phyloP scores from a whole-genome alignment of 176 grass and related monocot species.

The Oryza australiensis region DNA sequence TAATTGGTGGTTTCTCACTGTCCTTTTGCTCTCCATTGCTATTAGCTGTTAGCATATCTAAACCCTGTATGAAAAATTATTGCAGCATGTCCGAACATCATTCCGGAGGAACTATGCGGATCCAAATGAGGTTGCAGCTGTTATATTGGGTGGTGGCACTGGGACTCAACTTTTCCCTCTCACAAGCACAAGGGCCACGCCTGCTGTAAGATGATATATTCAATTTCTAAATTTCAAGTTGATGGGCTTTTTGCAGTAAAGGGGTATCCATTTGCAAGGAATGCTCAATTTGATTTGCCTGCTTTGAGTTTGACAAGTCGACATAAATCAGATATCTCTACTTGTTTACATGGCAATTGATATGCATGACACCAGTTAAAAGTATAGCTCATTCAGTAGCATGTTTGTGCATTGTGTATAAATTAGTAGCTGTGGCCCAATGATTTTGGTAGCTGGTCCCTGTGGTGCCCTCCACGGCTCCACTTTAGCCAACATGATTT shows the following conservation, averaged over 20 bases:
- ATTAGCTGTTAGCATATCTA: neutral
- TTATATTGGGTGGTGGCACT: slow-evolving; percentile 85
- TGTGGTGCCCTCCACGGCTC: slow-evolving; percentile 1
- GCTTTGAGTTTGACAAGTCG: slow-evolving; percentile 21
- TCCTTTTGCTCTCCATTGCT: neutral
- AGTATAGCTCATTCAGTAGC: slow-evolving; percentile 27
- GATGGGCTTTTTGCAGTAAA: neutral
- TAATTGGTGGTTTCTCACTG: neutral
- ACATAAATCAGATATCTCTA: neutral
- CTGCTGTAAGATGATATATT: slow-evolving; percentile 60
- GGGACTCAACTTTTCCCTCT: slow-evolving; percentile 86
- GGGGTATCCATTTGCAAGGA: neutral
- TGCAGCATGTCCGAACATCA: slow-evolving; percentile 57
- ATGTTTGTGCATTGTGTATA: neutral
- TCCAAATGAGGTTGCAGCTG: slow-evolving; percentile 73
- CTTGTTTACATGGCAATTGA: slow-evolving; percentile 23
- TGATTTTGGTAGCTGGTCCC: slow-evolving; percentile 4
- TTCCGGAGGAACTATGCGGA: slow-evolving; percentile 66
- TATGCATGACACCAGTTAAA: slow-evolving; percentile 10
- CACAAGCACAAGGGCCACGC: slow-evolving; percentile 90
- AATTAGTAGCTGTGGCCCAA: slow-evolving; percentile 7
- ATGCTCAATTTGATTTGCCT: neutral
- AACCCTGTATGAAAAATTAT: slow-evolving; percentile 13
- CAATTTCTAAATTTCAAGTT: neutral
- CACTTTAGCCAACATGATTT: slow-evolving; percentile 42